These are phyloP conservation scores for Botryotinia globosa DNA, from an alignment of 2,329 filamentous ascomycete genomes.

Conservation along the genomic window DNA sequence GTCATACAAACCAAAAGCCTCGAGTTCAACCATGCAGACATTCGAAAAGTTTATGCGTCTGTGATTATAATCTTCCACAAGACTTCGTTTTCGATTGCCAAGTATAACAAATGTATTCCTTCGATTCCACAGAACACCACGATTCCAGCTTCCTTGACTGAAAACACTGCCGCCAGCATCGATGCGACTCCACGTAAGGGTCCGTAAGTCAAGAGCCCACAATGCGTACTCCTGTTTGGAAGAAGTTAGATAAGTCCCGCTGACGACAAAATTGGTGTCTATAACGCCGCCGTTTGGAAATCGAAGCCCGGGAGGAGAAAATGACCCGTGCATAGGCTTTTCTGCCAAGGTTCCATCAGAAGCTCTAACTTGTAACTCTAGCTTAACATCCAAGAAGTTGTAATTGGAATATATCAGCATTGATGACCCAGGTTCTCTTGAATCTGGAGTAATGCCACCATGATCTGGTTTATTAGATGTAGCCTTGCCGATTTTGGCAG, in stretches of 20 bases:
- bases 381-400: slow-evolving; percentile 95
- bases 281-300: slow-evolving; percentile 97
- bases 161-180: slow-evolving; percentile 94
- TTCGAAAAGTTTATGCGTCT: slow-evolving; percentile 96
- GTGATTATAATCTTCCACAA: slow-evolving; percentile 98
- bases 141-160: slow-evolving; percentile 96
- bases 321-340: slow-evolving; percentile 81
- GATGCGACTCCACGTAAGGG: slow-evolving; percentile 89
- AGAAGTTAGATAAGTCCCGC: slow-evolving; percentile 93
- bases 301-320: slow-evolving; percentile 85
- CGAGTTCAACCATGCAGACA: slow-evolving; percentile 93
- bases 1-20: slow-evolving; percentile 95
- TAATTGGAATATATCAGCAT: slow-evolving; percentile 99
- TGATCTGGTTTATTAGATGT: slow-evolving; percentile 42
- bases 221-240: slow-evolving; percentile 98
- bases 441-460: slow-evolving; percentile 48
- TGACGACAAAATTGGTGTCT: slow-evolving; percentile 94
- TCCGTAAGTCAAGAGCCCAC: slow-evolving; percentile 88
- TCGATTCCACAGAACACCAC: slow-evolving; percentile 88
- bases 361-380: slow-evolving; percentile 85
- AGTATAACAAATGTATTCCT: slow-evolving; percentile 95
- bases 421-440: slow-evolving; percentile 58
- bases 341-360: slow-evolving; percentile 82
- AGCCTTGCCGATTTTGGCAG: slow-evolving; percentile 64
- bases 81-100: slow-evolving; percentile 85